phyloP scores from a whole-genome alignment of 371 early-diverging fungal species.

The Mucor saturninus region DNA sequence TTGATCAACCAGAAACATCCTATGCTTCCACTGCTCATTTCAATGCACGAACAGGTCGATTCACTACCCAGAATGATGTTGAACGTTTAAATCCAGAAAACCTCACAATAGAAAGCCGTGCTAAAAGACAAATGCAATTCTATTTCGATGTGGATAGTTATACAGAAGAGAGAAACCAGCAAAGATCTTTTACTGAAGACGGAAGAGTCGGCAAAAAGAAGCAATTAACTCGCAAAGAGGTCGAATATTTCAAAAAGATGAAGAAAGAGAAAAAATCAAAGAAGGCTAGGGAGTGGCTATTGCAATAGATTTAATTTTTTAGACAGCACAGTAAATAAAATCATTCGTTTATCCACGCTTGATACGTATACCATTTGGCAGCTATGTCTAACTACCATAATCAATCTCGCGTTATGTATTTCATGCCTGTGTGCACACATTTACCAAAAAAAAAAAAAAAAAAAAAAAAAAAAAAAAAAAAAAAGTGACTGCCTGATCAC shows the following conservation, averaged over 20 bases:
- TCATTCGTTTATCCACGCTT: no score
- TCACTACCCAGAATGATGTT: conserved; percentile 46
- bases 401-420: no score
- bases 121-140: conserved; percentile 50
- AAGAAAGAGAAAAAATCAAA: conserved; percentile 52
- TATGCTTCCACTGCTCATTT: conserved; percentile 56
- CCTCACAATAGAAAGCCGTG: conserved; percentile 42
- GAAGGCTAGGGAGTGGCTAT: conserved; percentile 47
- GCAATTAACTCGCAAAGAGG: conserved; percentile 43
- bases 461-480: conserved; percentile 1
- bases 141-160: conserved; percentile 57
- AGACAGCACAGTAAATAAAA: no score
- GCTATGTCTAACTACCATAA: no score
- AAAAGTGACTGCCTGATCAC: conserved; percentile 1
- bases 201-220: conserved; percentile 29
- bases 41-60: conserved; percentile 56
- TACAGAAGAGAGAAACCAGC: conserved; percentile 40
- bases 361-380: no score
- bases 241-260: conserved; percentile 46
- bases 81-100: conserved; percentile 46
- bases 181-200: conserved; percentile 13
- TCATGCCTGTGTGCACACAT: not conserved
- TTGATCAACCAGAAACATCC: conserved; percentile 5
- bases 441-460: not conserved
- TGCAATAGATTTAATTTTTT: conserved; percentile 11